Conservation (phyloP, 2,329 filamentous ascomycete genomes). For the Canariomyces notabilis region DNA sequence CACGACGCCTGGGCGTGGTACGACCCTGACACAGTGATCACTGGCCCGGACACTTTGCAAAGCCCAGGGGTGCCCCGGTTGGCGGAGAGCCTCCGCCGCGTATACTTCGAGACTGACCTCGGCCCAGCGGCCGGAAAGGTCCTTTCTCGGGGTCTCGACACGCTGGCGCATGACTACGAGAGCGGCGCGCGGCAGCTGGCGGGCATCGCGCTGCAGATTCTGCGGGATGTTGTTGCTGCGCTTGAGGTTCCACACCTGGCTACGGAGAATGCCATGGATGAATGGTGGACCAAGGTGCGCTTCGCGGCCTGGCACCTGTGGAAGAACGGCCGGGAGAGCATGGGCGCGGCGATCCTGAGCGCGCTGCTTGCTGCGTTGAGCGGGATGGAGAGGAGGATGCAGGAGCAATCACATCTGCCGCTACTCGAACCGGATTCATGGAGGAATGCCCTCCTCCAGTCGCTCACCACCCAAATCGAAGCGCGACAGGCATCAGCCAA, state of each 20-base stretch:
- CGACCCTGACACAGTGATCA: conserved; percentile 46
- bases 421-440: too few species aligned
- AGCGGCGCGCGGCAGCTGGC: conserved; percentile 58
- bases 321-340: conserved; percentile 61
- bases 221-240: conserved; percentile 41
- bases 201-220: conserved; percentile 43
- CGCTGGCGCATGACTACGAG: conserved; percentile 50
- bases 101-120: conserved; percentile 54
- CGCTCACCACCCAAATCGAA: conserved; percentile 20
- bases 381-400: conserved; percentile 32
- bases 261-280: conserved; percentile 26
- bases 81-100: conserved; percentile 51
- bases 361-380: conserved; percentile 44
- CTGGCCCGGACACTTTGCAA: conserved; percentile 41
- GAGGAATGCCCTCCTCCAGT: conserved; percentile 4
- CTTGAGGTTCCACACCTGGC: conserved; percentile 28
- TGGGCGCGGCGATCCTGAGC: conserved; percentile 56
- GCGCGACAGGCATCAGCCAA: conserved; percentile 22
- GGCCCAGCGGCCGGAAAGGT: conserved; percentile 40
- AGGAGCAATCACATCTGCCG: conserved; percentile 12
- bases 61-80: conserved; percentile 55
- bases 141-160: conserved; percentile 43
- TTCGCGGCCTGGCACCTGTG: conserved; percentile 59
- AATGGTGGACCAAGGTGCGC: conserved; percentile 53
- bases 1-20: conserved; percentile 56